Evolutionary conservation across 73 alveolate species (phyloP).

Genomic region (Paramecium sexaurelia): DNA sequence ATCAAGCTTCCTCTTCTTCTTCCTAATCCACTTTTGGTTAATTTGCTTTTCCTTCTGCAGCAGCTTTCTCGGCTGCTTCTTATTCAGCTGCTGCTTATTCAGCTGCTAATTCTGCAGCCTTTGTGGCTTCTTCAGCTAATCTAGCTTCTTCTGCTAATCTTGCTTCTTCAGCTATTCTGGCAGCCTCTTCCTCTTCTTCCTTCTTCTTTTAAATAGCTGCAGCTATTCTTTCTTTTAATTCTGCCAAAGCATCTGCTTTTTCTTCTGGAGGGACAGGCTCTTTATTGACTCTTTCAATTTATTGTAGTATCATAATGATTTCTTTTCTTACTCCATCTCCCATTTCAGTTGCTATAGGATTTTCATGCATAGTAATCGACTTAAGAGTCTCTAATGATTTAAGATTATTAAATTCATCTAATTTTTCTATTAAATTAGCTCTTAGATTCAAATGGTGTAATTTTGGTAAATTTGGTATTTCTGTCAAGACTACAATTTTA

Average conservation of each 20-base stretch:
- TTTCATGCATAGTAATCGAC: slow-evolving; percentile 58
- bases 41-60: neutral
- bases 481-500: slow-evolving; percentile 15
- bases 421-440: slow-evolving; percentile 50
- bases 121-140: slow-evolving; percentile 39
- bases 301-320: slow-evolving; percentile 33
- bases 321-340: slow-evolving; percentile 63
- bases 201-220: slow-evolving; percentile 53
- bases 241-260: slow-evolving; percentile 59
- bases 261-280: slow-evolving; percentile 64
- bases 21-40: neutral
- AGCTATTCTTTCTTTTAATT: slow-evolving; percentile 63
- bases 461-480: slow-evolving; percentile 44
- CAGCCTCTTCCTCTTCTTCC: slow-evolving; percentile 67
- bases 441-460: slow-evolving; percentile 59
- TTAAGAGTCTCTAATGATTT: neutral
- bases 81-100: neutral
- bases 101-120: slow-evolving; percentile 46
- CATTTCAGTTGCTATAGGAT: slow-evolving; percentile 48
- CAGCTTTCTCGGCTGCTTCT: neutral
- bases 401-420: slow-evolving; percentile 36
- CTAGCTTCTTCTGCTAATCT: slow-evolving; percentile 63
- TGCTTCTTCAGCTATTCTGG: slow-evolving; percentile 60
- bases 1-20: slow-evolving; percentile 24
- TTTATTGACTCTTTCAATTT: slow-evolving; percentile 59